Conservation (phyloP, 108 stramenopile species). For the Cyclotella kingstonii region DNA sequence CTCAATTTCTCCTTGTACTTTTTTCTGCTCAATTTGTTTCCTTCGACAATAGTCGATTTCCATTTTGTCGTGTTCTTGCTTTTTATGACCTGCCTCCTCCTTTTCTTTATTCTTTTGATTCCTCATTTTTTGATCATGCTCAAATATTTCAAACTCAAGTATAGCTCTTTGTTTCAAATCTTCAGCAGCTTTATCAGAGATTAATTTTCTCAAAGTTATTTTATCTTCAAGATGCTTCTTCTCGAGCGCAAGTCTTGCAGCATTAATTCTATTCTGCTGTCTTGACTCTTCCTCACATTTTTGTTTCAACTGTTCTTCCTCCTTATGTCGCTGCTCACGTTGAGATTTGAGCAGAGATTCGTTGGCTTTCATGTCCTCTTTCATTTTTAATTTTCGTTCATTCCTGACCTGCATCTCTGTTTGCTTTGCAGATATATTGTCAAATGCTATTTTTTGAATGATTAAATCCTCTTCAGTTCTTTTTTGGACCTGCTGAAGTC, state of each 20-base stretch:
- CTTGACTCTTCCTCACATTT: conserved; percentile 51
- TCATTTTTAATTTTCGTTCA: conserved; percentile 31
- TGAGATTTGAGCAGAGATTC: conserved; percentile 21
- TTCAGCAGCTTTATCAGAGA: conserved; percentile 61
- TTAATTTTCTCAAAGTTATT: conserved; percentile 43
- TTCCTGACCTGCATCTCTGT: conserved; percentile 27
- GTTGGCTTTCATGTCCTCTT: conserved; percentile 38
- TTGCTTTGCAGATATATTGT: conserved; percentile 21
- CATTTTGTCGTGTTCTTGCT: conserved; percentile 16
- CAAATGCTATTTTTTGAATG: conserved; percentile 40
- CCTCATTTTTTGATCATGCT: conserved; percentile 35
- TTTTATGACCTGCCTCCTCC: conserved; percentile 11
- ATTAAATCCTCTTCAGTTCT: conserved; percentile 34
- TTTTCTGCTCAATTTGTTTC: conserved; percentile 37
- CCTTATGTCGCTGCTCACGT: conserved; percentile 29
- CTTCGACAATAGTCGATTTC: conserved; percentile 39
- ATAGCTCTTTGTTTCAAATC: conserved; percentile 46
- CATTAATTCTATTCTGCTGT: conserved; percentile 46
- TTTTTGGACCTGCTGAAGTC: conserved; percentile 16
- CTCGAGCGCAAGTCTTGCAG: conserved; percentile 53
- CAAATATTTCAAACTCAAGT: conserved; percentile 58
- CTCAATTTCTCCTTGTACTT: conserved; percentile 28
- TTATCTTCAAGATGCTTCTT: conserved; percentile 57
- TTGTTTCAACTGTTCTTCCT: conserved; percentile 38
- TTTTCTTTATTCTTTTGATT: conserved; percentile 33